phyloP scores from a whole-genome alignment of 1,139 yeast genomes.

The Zygoascus hellenicus region DNA sequence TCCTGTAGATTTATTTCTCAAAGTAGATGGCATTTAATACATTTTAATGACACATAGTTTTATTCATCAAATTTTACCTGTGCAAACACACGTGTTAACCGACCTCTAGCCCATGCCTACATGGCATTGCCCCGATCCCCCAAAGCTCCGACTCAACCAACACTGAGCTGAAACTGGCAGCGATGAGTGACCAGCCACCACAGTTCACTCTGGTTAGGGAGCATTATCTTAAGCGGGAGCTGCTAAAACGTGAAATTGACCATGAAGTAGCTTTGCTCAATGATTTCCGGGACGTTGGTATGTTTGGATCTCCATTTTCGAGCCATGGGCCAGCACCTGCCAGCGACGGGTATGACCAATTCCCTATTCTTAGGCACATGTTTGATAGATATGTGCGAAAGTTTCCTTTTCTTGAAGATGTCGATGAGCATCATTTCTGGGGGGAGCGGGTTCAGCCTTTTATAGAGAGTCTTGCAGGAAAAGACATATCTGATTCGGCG shows the following conservation, averaged over 20 bases:
- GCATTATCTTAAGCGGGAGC: constrained; percentile 78
- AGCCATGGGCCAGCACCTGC: constrained; percentile 1
- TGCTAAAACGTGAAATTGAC: constrained; percentile 55
- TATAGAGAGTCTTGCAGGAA: constrained; percentile 65
- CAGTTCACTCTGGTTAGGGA: constrained; percentile 47
- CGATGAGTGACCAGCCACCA: background rate
- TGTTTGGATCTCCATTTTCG: constrained; percentile 69
- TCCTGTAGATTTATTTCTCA: constrained; percentile 42
- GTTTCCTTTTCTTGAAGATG: constrained; percentile 65
- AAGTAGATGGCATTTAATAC: constrained; percentile 19
- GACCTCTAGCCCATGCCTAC: too few relatives aligned
- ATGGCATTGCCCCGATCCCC: too few relatives aligned
- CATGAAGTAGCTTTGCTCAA: constrained; percentile 56
- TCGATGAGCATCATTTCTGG: constrained; percentile 64
- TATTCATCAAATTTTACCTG: too few relatives aligned
- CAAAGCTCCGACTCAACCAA: too few relatives aligned
- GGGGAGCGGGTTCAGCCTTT: constrained; percentile 70
- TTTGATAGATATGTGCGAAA: constrained; percentile 55
- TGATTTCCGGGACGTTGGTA: constrained; percentile 53
- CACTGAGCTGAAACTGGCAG: too few relatives aligned
- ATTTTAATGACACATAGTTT: too few relatives aligned
- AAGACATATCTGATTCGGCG: constrained; percentile 62
- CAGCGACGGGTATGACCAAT: constrained; percentile 30
- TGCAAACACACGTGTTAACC: too few relatives aligned
- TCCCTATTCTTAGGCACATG: constrained; percentile 66